Evolutionary conservation across 2,329 filamentous ascomycete species (phyloP), one percentile per base, ranked within the genome.

Genomic region (Fusarium phyllophilum): DNA sequence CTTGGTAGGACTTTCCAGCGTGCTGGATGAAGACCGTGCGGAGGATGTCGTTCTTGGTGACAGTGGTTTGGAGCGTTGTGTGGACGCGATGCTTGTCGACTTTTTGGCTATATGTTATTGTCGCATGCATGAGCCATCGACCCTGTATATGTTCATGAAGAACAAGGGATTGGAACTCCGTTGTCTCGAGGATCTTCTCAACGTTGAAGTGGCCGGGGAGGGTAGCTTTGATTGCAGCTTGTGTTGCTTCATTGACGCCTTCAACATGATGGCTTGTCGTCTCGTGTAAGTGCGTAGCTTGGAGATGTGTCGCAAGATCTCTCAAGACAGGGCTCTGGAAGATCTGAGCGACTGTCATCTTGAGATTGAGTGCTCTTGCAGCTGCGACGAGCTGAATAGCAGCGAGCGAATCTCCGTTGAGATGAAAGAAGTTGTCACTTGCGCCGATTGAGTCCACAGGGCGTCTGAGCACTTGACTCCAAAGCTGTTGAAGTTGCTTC

Each of bases 221-320:
- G 0, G 20, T 2, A 17, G 41, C 12, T 8, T 13, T 38, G 20
- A 51, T 48, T 1, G 20, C 14, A 0, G 3, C 12, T n/a, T 38
- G 24, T 3, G 42, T 22, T 59, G 6, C 5, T 7, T 31, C 24
- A 8, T 38, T 33, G 5, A 59, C 24, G 1, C 20, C 41, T 6
- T 51, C 20, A 22, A 29, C 14, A 3, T 8, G 8, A 11, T 38
- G 11, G 17, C 33, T 48, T 15, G 20, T 31, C 0, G 42, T 9
- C 5, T 59, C 20, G 0, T 51, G 33, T 1, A 1, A 5, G 4
- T 20, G 24, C 0, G 3, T n/a, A n/a, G n/a, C n/a, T n/a, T n/a
- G 33, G 2, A 59, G 24, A 22, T 51, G 13, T 2, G 2, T 2
- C 2, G 57, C 57, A 13, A 60, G 44, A 2, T 51, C 33, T 29